Conservation (phyloP, 768 basidiomycete genomes). For the Phylloporus rhodoxanthus region DNA sequence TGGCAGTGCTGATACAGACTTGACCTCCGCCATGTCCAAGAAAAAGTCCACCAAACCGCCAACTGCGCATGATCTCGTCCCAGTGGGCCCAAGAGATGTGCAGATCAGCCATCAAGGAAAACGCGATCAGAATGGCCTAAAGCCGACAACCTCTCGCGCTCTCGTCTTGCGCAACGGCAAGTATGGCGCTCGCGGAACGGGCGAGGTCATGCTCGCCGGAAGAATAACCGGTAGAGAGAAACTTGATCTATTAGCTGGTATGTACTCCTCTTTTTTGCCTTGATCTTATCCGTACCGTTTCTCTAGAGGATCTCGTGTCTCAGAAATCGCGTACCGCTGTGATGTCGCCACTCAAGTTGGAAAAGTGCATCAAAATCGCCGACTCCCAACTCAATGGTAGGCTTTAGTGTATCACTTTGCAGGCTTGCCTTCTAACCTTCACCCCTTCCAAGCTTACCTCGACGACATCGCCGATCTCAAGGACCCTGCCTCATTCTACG, state of each 20-base stretch:
- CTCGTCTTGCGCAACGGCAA: slow-evolving; percentile 72
- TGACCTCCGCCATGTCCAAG: slow-evolving; percentile 27
- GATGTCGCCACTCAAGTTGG: slow-evolving; percentile 57
- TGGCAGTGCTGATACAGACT: slow-evolving; percentile 1
- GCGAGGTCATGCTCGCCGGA: slow-evolving; percentile 52
- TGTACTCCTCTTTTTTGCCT: slow-evolving; percentile 3
- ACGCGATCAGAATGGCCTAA: slow-evolving; percentile 45
- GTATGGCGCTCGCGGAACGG: slow-evolving; percentile 63
- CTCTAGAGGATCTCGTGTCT: slow-evolving; percentile 57
- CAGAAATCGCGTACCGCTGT: slow-evolving; percentile 54
- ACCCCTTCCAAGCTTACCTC: slow-evolving; percentile 45
- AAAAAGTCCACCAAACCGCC: slow-evolving; percentile 20
- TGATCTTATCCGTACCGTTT: background rate
- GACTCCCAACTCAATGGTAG: slow-evolving; percentile 69
- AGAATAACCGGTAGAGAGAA: slow-evolving; percentile 75
- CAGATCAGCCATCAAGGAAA: slow-evolving; percentile 31
- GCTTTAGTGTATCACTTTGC: slow-evolving; percentile 10
- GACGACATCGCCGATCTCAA: slow-evolving; percentile 65
- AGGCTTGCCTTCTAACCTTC: slow-evolving; percentile 6
- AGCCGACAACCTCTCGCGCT: slow-evolving; percentile 66
- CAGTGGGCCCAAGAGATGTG: slow-evolving; percentile 51
- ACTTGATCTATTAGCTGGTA: slow-evolving; percentile 72
- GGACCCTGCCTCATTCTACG: slow-evolving; percentile 58
- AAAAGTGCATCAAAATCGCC: slow-evolving; percentile 59
- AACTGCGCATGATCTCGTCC: slow-evolving; percentile 43